Evolutionary conservation across 345 rosid species (phyloP), one percentile per base, ranked within the genome.

Genomic region (Dovyalis caffra): DNA sequence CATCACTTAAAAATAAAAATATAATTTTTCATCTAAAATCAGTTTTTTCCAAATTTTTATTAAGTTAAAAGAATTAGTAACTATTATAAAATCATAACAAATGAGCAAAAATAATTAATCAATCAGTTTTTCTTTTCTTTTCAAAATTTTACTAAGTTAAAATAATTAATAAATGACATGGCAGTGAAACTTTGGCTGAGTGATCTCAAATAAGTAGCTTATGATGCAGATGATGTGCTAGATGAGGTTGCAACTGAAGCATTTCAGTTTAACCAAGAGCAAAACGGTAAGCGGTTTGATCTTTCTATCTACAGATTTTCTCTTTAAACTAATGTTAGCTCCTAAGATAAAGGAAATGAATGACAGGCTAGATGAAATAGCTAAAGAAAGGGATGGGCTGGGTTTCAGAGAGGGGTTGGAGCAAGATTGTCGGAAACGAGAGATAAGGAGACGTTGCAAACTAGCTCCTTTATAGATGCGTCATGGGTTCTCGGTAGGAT

Each of bases 181-280:
- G 3, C 67, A 14, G 75, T 80, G 34, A 66, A 67, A 32, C 1
- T 34, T 16, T 83, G 83, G 83, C 78, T 83, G 1, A 8, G 64
- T 20, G 70, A 58, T 2, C 81, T 83, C 33, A 73, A 49, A 51
- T 71, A 79, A 23, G 68, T 79, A 2, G 74, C 72, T 3, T 78
- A 20, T 28, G 70, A 70, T 58, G 77, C 76, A 0, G 78, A 77
- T 14, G 84, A 83, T 38, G 11, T 80, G 21, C 56, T 83, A 4
- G 79, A 79, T 45, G 79, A 75, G 51, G 62, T 75, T 40, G 71
- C 66, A 23, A 75, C 73, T 16, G 68, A 66, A 66, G 83, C 76
- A n/a, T 61, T 26, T 21, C 64, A 47, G 33, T 65, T 21, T 16
- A 57, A 66, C n/a, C 72, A 45, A 28, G 35, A 75, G 64, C n/a